Base-by-base conservation (phyloP, 441 rosid genomes). In the Codiaeum variegatum region DNA sequence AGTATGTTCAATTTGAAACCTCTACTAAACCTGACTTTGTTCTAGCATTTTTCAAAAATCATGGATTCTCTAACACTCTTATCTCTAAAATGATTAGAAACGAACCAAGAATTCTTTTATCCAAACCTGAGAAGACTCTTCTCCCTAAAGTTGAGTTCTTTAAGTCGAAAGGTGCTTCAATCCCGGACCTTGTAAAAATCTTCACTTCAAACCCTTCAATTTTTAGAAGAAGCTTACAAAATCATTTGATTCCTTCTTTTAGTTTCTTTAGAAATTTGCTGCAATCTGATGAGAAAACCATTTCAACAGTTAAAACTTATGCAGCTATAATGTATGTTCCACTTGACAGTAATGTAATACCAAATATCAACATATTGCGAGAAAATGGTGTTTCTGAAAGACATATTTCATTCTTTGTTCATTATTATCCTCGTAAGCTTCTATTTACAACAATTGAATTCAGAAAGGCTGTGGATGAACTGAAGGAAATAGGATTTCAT, bases 401-500 rank as follows among this genome's bases (percentile, higher is more conserved):
- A 18, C 49, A 62, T 51, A 70, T 70, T 34, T 16, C 19, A 32
- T 16, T 2, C 7, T 23, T 54, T 5, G 7, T 70, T 40, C 21
- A 3, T 10, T 4, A 23, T 24, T 3, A 9, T 24, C 49, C 71
- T 4, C 1, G 2, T 6, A 38, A 19, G 15, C 21, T 64, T 28
- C 9, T 8, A 11, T 11, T n/a, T 2, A 23, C 16, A 10, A 6
- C 12, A 10, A 16, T 31, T 23, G 40, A 16, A 1, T 47, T 63
- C 9, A 34, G 32, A 12, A 60, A 36, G 0, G 4, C 44, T 4
- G 71, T 62, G 60, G 67, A 68, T 19, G 42, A 58, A 55, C 71
- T 62, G 36, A 73, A 21, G 23, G 26, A 19, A 62, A 77, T 77
- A 61, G 80, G 80, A n/a, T 67, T 73, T 21, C 23, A 63, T 56